These are phyloP conservation scores for Papiliotrema terrestris DNA, from an alignment of 1,284 basidiomycete species.

Conservation along the genomic window DNA sequence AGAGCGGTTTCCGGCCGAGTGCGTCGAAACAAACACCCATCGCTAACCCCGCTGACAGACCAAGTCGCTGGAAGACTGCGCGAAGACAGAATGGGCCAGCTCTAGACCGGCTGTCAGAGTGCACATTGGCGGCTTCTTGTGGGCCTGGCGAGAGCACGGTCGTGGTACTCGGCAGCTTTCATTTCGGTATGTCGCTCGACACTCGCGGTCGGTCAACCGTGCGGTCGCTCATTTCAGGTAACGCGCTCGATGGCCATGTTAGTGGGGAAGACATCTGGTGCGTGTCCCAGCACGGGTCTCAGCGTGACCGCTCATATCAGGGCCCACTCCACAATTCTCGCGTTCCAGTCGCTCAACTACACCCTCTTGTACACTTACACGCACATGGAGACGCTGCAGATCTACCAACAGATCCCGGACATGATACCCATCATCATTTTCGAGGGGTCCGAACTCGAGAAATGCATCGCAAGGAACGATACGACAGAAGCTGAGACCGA, in stretches of 20 bases:
- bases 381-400: slow-evolving; percentile 18
- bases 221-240: background rate
- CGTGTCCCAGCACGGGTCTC: background rate
- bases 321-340: slow-evolving; percentile 18
- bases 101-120: slow-evolving; percentile 18
- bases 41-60: background rate
- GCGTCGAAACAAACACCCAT: too few relatives aligned
- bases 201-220: background rate
- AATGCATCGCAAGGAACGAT: slow-evolving; percentile 12
- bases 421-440: slow-evolving; percentile 25
- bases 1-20: background rate
- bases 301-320: background rate
- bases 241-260: slow-evolving; percentile 9
- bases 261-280: slow-evolving; percentile 35
- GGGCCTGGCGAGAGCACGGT: slow-evolving; percentile 23
- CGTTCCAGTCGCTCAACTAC: slow-evolving; percentile 20
- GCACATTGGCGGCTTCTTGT: slow-evolving; percentile 18
- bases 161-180: slow-evolving; percentile 26
- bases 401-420: slow-evolving; percentile 30
- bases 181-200: slow-evolving; percentile 18
- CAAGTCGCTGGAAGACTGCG: background rate
- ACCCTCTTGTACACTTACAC: slow-evolving; percentile 24
- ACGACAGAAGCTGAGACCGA: slow-evolving; percentile 1
- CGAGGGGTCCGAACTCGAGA: slow-evolving; percentile 8
- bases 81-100: background rate